A percentile compares a stretch with the other conserved stretches of the same genome.
Evolutionary conservation across 306 rosid genomes (phyloP).

Genomic region (Vigna radiata): DNA sequence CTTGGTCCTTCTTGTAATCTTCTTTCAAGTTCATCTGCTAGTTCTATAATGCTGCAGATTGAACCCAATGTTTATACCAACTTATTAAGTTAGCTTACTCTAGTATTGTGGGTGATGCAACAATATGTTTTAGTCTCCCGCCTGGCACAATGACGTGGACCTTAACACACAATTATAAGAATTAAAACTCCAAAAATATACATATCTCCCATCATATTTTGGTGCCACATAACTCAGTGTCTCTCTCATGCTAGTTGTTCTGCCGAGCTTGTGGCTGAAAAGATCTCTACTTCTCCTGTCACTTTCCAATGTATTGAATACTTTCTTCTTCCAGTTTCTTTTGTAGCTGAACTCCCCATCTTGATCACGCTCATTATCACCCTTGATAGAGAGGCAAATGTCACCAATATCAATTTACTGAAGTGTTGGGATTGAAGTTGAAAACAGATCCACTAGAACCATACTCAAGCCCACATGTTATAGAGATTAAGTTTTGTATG

Average conservation of each 20-base stretch:
- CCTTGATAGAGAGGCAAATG: too few relatives aligned
- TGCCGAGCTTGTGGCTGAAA: conserved; percentile 91
- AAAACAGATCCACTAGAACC: too few relatives aligned
- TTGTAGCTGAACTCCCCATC: conserved; percentile 88
- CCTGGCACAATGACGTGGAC: conserved; percentile 87
- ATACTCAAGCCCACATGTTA: too few relatives aligned
- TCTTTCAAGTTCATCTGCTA: conserved; percentile 78
- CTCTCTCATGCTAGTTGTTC: conserved; percentile 98
- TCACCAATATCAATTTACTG: too few relatives aligned
- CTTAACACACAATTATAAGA: conserved; percentile 64
- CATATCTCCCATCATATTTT: conserved; percentile 86
- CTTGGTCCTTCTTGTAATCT: conserved; percentile 77
- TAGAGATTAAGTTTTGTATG: too few relatives aligned
- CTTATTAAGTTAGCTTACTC: conserved; percentile 90
- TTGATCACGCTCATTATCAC: conserved; percentile 49
- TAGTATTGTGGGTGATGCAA: conserved; percentile 91
- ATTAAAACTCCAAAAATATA: conserved; percentile 90
- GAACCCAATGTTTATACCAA: conserved; percentile 84
- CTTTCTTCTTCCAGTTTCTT: conserved; percentile 82
- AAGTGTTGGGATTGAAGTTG: too few relatives aligned
- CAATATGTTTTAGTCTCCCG: conserved; percentile 83
- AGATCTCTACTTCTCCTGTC: conserved; percentile 89
- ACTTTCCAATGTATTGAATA: conserved; percentile 62
- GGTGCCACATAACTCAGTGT: conserved; percentile 82
- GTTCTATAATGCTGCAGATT: conserved; percentile 73